Base-by-base conservation (phyloP, 2,329 filamentous ascomycete species). In the Monilinia fructigena region DNA sequence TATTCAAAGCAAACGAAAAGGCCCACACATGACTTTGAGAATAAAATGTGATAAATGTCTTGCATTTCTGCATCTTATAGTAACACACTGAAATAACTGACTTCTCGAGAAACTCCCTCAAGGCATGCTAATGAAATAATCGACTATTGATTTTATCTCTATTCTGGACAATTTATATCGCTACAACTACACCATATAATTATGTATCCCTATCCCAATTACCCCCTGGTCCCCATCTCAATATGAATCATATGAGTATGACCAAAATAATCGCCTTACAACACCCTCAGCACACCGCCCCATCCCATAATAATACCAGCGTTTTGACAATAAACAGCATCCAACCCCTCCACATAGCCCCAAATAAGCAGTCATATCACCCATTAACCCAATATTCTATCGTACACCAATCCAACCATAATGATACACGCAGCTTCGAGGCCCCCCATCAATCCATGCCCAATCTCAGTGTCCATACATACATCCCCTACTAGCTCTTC, bases 401-500 rank as follows among this genome's bases (percentile, higher is more conserved):
- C 63, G 26, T 66, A 66, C 55, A 66, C 48, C 55, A 53, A 38
- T n/a, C 35, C 28, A 16, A 42, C 40, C 55, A 54, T 54, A 66
- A 26, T 61, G 47, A 50, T 61, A 48, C 47, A 54, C 31, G 14
- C 16, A 35, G 11, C 28, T 35, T 31, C 58, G 12, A 38, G 12
- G 12, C 28, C 23, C 14, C 14, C n/a, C 50, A 35, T 23, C 18
- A 40, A 61, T 18, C 47, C 40, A 8, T 16, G 2, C 16, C 26
- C 12, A 20, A 20, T 38, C 35, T 47, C 16, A 65, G 12, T 47
- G 14, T 26, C 61, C 68, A 65, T 61, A 18, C n/a, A 65, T 42
- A 66, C 53, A 58, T 20, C 70, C 68, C 50, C 68, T 70, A 53
- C 74, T 74, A 26, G 72, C 67, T 47, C 69, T 73, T 59, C 70